Evolutionary conservation across 805 yeast species (phyloP).

Genomic region (Spathaspora hagerdaliae): DNA sequence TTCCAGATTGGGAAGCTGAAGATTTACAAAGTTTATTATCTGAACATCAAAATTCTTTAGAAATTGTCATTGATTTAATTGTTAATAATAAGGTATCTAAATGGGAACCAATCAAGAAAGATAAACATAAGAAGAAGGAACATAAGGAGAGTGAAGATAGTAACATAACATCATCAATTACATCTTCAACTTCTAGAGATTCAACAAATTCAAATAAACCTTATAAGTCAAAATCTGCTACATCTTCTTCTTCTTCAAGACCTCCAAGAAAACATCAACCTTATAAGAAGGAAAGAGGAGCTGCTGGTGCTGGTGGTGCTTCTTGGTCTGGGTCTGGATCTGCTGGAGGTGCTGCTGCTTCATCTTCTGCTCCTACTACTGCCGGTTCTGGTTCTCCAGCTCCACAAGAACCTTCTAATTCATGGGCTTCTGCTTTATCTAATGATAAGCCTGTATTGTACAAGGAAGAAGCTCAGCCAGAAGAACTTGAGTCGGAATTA

Average conservation of each 20-base stretch:
- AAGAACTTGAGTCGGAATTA: constrained; percentile 8
- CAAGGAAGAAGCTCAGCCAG: constrained; percentile 5
- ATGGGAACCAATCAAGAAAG: constrained; percentile 91
- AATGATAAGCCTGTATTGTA: constrained; percentile 21
- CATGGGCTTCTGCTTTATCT: constrained; percentile 44
- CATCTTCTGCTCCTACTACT: constrained; percentile 15
- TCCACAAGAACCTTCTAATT: constrained; percentile 18
- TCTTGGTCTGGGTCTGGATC: constrained; percentile 11
- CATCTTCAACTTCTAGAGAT: constrained; percentile 6
- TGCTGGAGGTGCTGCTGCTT: constrained; percentile 13
- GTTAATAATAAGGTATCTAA: constrained; percentile 85
- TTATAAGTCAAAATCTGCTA: constrained; percentile 5
- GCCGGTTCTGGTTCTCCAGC: constrained; percentile 5
- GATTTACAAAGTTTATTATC: constrained; percentile 73
- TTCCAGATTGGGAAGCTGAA: constrained; percentile 91
- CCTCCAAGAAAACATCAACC: constrained; percentile 10
- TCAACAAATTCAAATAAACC: constrained; percentile 8
- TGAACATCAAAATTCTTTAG: constrained; percentile 72
- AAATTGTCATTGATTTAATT: constrained; percentile 78
- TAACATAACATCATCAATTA: not conserved
- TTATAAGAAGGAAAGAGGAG: not conserved
- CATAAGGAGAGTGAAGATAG: constrained; percentile 9
- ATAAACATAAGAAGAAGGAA: constrained; percentile 44
- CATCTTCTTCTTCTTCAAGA: not conserved
- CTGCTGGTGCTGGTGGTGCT: constrained; percentile 4